Base-by-base conservation (phyloP, 2,329 filamentous ascomycete genomes). In the Xylariaceae sp. region DNA sequence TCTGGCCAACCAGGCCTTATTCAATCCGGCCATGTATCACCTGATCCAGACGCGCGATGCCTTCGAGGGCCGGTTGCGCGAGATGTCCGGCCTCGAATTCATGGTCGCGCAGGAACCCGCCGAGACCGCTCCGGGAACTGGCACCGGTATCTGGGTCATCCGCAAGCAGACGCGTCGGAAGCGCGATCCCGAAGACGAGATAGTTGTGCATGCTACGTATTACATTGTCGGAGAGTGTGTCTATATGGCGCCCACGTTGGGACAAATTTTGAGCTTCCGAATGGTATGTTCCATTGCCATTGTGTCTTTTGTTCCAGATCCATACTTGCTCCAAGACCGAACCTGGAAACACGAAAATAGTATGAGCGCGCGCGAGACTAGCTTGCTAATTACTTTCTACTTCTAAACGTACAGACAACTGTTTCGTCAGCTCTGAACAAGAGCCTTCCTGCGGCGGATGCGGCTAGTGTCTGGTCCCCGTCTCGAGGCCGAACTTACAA, bases 121-220 rank as follows among this genome's bases (percentile, higher is more conserved):
- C 31, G 82, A 86, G 68, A 83, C 78, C 63, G 80, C 76, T 0
- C 81, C 81, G 0, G 81, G 81, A n/a, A 74, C 72, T 39, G 78
- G 78, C 27, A 86, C 83, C 0, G 84, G 83, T 31, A 82, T 87
- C 6, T 87, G 84, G 84, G 80, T 86, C 31, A 85, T 87, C 62
- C 79, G 83, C 64, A 87, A 87, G 73, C 84, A 87, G 70, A 83
- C 78, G 30, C 74, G 84, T 48, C 75, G 79, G 57, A 84, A 85
- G 71, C 73, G 76, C 11, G 73, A 76, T 41, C 74, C 75, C 4
- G 79, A 82, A 30, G 82, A 85, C 60, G 81, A 85, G 57, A 74
- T 87, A 30, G 79, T 71, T 1, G 75, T 86, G 0, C 78, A 84
- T 40, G 74, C 78, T 3, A 78, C 78, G 2, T 87, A 86, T 65